phyloP scores from a whole-genome alignment of 352 stramenopile species.

The Globisporangium apiculatum region DNA sequence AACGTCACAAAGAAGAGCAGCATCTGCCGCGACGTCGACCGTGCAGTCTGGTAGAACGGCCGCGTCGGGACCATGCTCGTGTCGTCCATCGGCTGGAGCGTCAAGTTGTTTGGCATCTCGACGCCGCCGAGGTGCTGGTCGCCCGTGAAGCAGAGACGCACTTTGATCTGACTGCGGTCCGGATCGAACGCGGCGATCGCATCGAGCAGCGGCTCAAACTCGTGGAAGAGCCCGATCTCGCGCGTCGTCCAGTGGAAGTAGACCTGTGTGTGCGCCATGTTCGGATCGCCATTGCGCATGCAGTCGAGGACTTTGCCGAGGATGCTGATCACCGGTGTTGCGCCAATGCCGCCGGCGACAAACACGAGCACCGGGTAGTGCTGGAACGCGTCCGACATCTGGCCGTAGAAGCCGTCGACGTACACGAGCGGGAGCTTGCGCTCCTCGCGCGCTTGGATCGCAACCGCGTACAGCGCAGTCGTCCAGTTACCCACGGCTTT shows the following conservation, averaged over 20 bases:
- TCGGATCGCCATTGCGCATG: constrained; percentile 73
- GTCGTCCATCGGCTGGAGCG: constrained; percentile 76
- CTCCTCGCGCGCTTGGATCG: constrained; percentile 70
- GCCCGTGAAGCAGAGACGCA: constrained; percentile 73
- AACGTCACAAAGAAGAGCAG: constrained; percentile 79
- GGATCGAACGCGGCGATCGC: constrained; percentile 73
- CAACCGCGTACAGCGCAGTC: constrained; percentile 63
- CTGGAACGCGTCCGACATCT: constrained; percentile 80
- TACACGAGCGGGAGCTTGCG: constrained; percentile 78
- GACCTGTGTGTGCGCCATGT: constrained; percentile 58
- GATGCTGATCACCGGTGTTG: constrained; percentile 86
- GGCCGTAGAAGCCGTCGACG: constrained; percentile 79
- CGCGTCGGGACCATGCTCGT: constrained; percentile 71
- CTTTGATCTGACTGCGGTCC: constrained; percentile 54
- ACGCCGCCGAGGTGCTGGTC: constrained; percentile 72
- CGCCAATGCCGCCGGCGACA: constrained; percentile 79
- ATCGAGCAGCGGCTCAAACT: constrained; percentile 76
- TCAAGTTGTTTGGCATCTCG: constrained; percentile 67
- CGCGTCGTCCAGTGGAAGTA: constrained; percentile 85
- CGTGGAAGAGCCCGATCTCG: constrained; percentile 79
- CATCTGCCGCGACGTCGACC: constrained; percentile 64
- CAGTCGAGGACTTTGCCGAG: constrained; percentile 80
- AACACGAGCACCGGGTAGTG: constrained; percentile 77
- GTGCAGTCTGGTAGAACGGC: constrained; percentile 67
- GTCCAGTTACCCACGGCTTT: constrained; percentile 76